Evolutionary conservation across 108 stramenopile species (phyloP).

Genomic region (Heterococcus sp.): DNA sequence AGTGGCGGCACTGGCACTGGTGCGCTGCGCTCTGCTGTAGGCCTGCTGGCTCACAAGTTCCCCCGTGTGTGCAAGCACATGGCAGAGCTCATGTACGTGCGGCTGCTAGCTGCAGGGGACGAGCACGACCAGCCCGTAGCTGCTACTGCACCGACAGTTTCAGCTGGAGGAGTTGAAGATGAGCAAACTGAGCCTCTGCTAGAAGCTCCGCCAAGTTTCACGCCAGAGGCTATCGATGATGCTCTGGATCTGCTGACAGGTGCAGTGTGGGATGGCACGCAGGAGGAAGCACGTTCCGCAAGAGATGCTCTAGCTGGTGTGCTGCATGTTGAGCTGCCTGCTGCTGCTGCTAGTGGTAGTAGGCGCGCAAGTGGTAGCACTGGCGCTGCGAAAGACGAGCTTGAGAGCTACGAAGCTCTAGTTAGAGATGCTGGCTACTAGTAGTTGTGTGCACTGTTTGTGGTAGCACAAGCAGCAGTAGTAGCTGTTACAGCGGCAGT

Average conservation of each 20-base stretch:
- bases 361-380: neutral
- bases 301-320: slow-evolving; percentile 1
- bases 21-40: slow-evolving; percentile 64
- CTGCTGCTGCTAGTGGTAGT: neutral
- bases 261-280: slow-evolving; percentile 49
- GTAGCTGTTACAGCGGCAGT: too few relatives aligned
- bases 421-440: slow-evolving; percentile 47
- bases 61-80: slow-evolving; percentile 76
- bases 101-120: slow-evolving; percentile 60
- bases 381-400: slow-evolving; percentile 29
- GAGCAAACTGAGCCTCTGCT: too few relatives aligned
- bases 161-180: neutral
- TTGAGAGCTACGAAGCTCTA: slow-evolving; percentile 56
- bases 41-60: slow-evolving; percentile 72
- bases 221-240: slow-evolving; percentile 22
- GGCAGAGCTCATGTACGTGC: slow-evolving; percentile 81
- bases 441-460: too few relatives aligned
- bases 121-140: neutral
- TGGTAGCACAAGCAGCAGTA: too few relatives aligned
- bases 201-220: neutral
- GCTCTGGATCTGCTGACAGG: slow-evolving; percentile 38
- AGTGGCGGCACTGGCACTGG: slow-evolving; percentile 38
- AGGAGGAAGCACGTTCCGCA: slow-evolving; percentile 10
- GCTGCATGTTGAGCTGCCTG: slow-evolving; percentile 12
- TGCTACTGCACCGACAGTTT: neutral